A percentile compares a stretch with the other conserved stretches of the same genome.
These are phyloP conservation scores for Taphrina flavorubra DNA, from an alignment of 1,139 yeast species.

Conservation along the genomic window DNA sequence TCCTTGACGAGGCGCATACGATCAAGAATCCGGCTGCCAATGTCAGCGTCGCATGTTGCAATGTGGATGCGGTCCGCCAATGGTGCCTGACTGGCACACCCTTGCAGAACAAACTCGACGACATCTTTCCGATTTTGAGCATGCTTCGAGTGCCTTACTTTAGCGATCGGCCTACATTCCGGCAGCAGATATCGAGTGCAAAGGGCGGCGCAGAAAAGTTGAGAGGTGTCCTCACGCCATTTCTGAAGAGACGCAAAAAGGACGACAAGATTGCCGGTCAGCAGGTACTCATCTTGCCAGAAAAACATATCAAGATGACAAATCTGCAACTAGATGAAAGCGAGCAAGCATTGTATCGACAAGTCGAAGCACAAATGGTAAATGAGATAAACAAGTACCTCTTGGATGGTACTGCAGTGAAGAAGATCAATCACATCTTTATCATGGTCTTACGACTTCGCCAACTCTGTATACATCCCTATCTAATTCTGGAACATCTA, in stretches of 20 bases:
- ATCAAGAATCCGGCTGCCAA: constrained; percentile 92
- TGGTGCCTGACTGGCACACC: constrained; percentile 98
- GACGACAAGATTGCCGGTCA: constrained; percentile 91
- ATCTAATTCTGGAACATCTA: constrained; percentile 64
- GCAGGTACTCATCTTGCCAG: constrained; percentile 76
- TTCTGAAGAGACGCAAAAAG: constrained; percentile 93
- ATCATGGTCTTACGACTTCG: constrained; percentile 95
- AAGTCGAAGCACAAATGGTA: constrained; percentile 82
- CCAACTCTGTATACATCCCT: constrained; percentile 97
- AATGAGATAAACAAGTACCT: constrained; percentile 84
- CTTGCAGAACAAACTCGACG: constrained; percentile 92
- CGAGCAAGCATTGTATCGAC: constrained; percentile 86
- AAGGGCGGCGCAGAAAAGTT: constrained; percentile 75
- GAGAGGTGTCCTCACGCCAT: constrained; percentile 70
- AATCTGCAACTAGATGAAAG: constrained; percentile 88
- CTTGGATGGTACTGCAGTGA: constrained; percentile 91
- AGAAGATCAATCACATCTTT: constrained; percentile 91
- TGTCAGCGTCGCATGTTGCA: constrained; percentile 89
- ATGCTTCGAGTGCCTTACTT: constrained; percentile 31
- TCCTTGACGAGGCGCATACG: constrained; percentile 95
- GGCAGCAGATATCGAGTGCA: constrained; percentile 63
- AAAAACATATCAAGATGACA: constrained; percentile 85
- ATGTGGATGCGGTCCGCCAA: constrained; percentile 69
- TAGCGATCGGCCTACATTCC: constrained; percentile 16
- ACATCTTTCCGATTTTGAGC: constrained; percentile 85